Conservation (phyloP, 306 rosid genomes). For the Carpinus fangiana region DNA sequence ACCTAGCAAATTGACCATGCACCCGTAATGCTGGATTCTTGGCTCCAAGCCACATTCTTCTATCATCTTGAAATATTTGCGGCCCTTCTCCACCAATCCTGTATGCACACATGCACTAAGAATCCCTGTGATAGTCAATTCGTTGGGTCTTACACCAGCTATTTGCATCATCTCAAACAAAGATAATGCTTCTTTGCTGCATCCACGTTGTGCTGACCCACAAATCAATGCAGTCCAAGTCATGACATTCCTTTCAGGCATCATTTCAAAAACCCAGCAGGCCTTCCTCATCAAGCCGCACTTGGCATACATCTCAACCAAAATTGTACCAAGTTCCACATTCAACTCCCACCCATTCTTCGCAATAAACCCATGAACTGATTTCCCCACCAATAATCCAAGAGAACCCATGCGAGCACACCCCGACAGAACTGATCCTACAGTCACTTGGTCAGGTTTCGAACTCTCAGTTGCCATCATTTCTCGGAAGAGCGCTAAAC, state of each 20-base stretch:
- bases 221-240: conserved; percentile 62
- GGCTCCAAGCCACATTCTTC: conserved; percentile 47
- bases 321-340: conserved; percentile 52
- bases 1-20: conserved; percentile 61
- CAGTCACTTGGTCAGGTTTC: conserved; percentile 39
- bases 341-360: conserved; percentile 57
- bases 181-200: conserved; percentile 39
- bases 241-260: conserved; percentile 46
- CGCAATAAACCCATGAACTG: conserved; percentile 57
- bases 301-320: conserved; percentile 62
- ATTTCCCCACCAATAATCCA: conserved; percentile 58
- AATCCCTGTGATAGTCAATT: conserved; percentile 61
- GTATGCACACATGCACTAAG: conserved; percentile 57
- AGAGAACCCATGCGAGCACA: conserved; percentile 52
- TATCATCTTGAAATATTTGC: conserved; percentile 55
- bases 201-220: conserved; percentile 49
- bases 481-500: conserved; percentile 45
- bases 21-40: conserved; percentile 60
- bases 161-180: conserved; percentile 53
- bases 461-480: conserved; percentile 48
- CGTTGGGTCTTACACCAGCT: conserved; percentile 52
- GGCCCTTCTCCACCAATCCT: conserved; percentile 54
- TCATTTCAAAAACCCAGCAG: conserved; percentile 41
- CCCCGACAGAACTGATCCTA: conserved; percentile 41
- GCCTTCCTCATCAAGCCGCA: conserved; percentile 52